Conservation (phyloP, 2,329 filamentous ascomycete species). For the Cladosporium sp. region DNA sequence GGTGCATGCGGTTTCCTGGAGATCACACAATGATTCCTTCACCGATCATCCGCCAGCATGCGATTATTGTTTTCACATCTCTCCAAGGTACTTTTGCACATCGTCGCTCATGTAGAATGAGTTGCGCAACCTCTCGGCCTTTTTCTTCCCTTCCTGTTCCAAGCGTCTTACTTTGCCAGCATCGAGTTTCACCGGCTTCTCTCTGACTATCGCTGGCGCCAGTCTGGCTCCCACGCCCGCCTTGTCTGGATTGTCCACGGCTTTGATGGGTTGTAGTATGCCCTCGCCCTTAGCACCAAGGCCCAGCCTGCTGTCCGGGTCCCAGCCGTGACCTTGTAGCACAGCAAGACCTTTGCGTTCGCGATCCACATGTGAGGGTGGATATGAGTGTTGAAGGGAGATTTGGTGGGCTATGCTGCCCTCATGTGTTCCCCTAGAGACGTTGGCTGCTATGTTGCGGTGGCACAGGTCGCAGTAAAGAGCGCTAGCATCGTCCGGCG, state of each 20-base stretch:
- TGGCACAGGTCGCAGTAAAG: slow-evolving; percentile 39
- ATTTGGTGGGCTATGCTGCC: slow-evolving; percentile 70
- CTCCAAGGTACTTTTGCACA: slow-evolving; percentile 70
- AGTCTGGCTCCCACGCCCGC: slow-evolving; percentile 66
- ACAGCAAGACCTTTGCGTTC: slow-evolving; percentile 68
- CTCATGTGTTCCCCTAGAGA: slow-evolving; percentile 50
- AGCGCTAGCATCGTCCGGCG: background rate
- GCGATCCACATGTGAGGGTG: slow-evolving; percentile 70
- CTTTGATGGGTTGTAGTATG: slow-evolving; percentile 73
- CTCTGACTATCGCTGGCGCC: slow-evolving; percentile 55
- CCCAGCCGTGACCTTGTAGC: slow-evolving; percentile 69
- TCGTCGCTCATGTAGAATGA: slow-evolving; percentile 76
- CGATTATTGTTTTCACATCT: background rate
- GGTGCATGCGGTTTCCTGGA: background rate
- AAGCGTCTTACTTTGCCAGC: slow-evolving; percentile 68
- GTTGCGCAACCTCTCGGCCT: slow-evolving; percentile 55
- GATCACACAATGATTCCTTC: background rate
- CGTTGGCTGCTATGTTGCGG: slow-evolving; percentile 31
- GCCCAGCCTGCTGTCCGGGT: slow-evolving; percentile 70
- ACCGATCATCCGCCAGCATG: background rate
- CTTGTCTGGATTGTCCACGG: slow-evolving; percentile 69
- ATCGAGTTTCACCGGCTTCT: slow-evolving; percentile 57
- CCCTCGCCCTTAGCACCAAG: slow-evolving; percentile 70
- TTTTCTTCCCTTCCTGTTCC: slow-evolving; percentile 57
- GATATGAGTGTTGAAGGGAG: slow-evolving; percentile 66